Conservation (phyloP, 169 alveolate genomes). For the Plasmodium fragile region DNA sequence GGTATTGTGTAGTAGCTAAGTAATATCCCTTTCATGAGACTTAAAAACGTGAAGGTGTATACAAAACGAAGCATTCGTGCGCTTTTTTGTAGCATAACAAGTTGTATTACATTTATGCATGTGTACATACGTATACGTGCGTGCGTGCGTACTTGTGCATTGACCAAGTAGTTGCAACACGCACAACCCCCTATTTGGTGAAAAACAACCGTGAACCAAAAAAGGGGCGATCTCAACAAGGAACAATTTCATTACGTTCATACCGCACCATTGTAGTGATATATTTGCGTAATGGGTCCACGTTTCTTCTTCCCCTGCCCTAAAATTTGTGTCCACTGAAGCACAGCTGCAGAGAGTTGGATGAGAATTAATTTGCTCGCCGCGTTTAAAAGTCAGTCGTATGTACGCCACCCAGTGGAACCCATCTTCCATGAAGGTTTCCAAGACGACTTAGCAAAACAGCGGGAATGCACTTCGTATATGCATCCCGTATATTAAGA, state of each 20-base stretch:
- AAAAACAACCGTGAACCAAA: neutral
- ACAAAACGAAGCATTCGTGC: neutral
- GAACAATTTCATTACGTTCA: neutral
- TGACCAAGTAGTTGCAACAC: neutral
- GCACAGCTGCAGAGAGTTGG: neutral
- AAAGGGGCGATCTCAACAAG: neutral
- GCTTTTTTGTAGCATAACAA: neutral
- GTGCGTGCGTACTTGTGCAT: neutral
- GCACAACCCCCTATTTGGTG: neutral
- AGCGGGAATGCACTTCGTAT: neutral
- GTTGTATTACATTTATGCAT: neutral
- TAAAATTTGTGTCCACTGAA: neutral
- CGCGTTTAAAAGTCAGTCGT: neutral
- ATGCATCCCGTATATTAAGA: neutral
- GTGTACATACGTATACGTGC: neutral
- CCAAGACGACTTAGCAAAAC: neutral
- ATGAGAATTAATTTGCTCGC: neutral
- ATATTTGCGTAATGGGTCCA: neutral
- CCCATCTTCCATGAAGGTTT: neutral
- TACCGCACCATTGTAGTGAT: neutral
- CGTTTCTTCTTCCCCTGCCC: neutral
- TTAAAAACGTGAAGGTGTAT: neutral
- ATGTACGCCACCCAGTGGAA: neutral
- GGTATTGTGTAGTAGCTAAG: neutral
- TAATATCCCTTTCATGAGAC: constrained; percentile 5